A percentile compares a stretch with the other conserved stretches of the same genome.
Conservation (phyloP, 2,329 filamentous ascomycete species). For the Hysterium pulicare region DNA sequence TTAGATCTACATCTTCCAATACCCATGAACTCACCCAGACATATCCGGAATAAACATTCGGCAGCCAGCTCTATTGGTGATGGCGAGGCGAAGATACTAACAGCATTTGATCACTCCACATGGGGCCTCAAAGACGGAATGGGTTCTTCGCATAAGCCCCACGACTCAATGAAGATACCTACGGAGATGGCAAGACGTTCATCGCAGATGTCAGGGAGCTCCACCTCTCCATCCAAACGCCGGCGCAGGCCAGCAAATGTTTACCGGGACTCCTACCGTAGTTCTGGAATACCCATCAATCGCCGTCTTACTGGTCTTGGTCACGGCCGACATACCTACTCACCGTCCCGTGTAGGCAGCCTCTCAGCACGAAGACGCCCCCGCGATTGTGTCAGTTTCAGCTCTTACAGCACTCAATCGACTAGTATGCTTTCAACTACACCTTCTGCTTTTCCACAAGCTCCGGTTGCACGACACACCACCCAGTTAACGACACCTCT, state of each 20-base stretch:
- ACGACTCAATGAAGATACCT: slow-evolving; percentile 43
- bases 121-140: slow-evolving; percentile 33
- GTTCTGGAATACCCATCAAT: slow-evolving; percentile 27
- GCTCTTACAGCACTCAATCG: slow-evolving; percentile 36
- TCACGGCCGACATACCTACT: slow-evolving; percentile 28
- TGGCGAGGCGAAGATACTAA: slow-evolving; percentile 35
- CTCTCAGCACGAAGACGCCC: slow-evolving; percentile 22
- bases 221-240: slow-evolving; percentile 25
- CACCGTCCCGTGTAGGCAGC: slow-evolving; percentile 24
- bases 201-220: slow-evolving; percentile 29
- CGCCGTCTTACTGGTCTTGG: slow-evolving; percentile 28
- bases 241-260: slow-evolving; percentile 22
- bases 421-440: slow-evolving; percentile 40
- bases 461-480: slow-evolving; percentile 20
- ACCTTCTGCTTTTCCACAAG: slow-evolving; percentile 38
- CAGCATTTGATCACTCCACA: slow-evolving; percentile 38
- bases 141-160: slow-evolving; percentile 36
- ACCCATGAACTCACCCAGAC: slow-evolving; percentile 17
- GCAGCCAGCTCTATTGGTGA: slow-evolving; percentile 39
- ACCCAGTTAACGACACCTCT: slow-evolving; percentile 24
- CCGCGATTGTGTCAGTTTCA: slow-evolving; percentile 31
- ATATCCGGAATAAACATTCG: slow-evolving; percentile 30
- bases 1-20: slow-evolving; percentile 32
- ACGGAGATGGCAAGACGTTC: slow-evolving; percentile 37
- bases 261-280: slow-evolving; percentile 24